phyloP scores from a whole-genome alignment of 1,284 basidiomycete species.

The Sutorius eximius region DNA sequence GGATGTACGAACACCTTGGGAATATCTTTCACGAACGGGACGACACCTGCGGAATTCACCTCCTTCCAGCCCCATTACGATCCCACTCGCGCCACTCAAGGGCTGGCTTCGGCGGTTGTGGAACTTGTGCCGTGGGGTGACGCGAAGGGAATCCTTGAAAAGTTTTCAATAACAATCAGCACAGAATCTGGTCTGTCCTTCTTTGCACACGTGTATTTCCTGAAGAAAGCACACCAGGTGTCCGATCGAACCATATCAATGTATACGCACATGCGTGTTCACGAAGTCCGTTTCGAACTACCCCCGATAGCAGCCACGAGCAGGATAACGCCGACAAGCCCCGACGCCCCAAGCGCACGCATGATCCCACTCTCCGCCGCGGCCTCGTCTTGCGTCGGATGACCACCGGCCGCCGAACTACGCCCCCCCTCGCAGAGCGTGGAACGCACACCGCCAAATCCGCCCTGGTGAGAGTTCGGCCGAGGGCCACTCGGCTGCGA shows the following conservation, averaged over 20 bases:
- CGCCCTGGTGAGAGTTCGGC: not conserved
- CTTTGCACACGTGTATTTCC: not conserved
- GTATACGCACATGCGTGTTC: constrained; percentile 2
- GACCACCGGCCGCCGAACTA: not conserved
- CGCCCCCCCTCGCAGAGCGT: constrained; percentile 3
- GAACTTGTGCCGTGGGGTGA: not conserved
- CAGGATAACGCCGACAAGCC: constrained; percentile 28
- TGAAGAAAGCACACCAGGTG: not conserved
- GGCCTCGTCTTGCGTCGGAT: constrained; percentile 25
- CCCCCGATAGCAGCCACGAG: constrained; percentile 21
- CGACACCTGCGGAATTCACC: constrained; percentile 10
- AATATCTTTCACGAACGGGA: too few species aligned
- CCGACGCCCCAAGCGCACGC: constrained; percentile 32
- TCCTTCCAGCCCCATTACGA: constrained; percentile 10
- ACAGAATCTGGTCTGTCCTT: not conserved
- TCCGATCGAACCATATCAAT: not conserved
- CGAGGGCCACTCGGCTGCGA: not conserved
- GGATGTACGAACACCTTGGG: constrained; percentile 24
- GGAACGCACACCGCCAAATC: constrained; percentile 2
- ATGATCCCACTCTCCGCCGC: constrained; percentile 25
- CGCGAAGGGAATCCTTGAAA: not conserved
- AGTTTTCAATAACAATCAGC: constrained; percentile 5
- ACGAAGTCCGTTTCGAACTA: constrained; percentile 16
- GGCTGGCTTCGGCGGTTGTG: not conserved
- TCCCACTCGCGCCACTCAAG: not conserved